Evolutionary conservation across 2,329 filamentous ascomycete genomes (phyloP).

Genomic region (Sclerotinia trifoliorum): DNA sequence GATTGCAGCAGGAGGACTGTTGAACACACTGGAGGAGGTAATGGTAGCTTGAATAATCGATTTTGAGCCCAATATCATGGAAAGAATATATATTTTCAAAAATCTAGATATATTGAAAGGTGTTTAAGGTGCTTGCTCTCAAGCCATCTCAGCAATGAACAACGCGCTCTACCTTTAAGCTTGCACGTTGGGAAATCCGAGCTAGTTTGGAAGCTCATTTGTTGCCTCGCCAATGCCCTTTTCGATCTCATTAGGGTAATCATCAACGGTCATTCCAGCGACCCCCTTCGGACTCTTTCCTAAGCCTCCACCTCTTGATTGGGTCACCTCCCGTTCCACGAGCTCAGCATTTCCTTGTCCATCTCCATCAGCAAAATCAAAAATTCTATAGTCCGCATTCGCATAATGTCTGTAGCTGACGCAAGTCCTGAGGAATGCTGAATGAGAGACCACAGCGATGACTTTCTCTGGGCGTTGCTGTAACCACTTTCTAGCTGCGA

Average conservation of each 20-base stretch:
- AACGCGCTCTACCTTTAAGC: not conserved
- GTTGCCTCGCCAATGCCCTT: constrained; percentile 25
- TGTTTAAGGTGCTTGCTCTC: not conserved
- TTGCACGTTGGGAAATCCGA: not conserved
- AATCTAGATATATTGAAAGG: not conserved
- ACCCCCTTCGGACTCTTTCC: constrained; percentile 35
- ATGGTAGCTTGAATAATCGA: not conserved
- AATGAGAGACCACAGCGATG: constrained; percentile 39
- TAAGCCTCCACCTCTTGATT: constrained; percentile 37
- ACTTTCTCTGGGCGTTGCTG: constrained; percentile 38
- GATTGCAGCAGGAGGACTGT: too few species aligned
- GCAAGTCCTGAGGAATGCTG: constrained; percentile 36
- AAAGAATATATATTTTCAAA: not conserved
- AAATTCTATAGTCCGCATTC: constrained; percentile 40
- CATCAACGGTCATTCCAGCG: constrained; percentile 24
- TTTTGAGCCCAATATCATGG: not conserved
- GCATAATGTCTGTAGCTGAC: constrained; percentile 34
- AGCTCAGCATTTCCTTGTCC: constrained; percentile 32
- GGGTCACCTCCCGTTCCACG: constrained; percentile 38
- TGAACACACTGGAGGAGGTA: too few species aligned
- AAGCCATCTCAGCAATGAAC: not conserved
- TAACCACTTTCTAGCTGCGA: constrained; percentile 36
- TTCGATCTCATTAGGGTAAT: constrained; percentile 10
- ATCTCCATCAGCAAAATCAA: constrained; percentile 36
- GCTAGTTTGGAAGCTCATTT: constrained; percentile 27